A percentile compares a stretch with the other conserved stretches of the same genome.
Conservation (phyloP, 1,284 basidiomycete genomes). For the Cryptococcus maquisensis region DNA sequence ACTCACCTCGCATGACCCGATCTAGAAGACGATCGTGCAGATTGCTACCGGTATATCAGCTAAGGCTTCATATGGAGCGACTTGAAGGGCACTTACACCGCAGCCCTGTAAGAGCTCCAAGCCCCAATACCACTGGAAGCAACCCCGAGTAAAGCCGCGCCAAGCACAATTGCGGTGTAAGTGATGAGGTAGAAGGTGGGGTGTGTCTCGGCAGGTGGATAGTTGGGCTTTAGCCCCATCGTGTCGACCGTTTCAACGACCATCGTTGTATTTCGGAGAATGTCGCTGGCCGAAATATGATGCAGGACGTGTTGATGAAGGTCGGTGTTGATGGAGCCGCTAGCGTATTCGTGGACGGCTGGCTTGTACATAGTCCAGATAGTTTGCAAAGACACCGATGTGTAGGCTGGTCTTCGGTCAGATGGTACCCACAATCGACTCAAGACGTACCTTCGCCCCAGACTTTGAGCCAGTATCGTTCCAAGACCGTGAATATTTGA, state of each 20-base stretch:
- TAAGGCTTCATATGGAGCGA: neutral
- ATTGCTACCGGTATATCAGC: slow-evolving; percentile 13
- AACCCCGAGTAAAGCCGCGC: slow-evolving; percentile 37
- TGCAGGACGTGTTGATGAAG: slow-evolving; percentile 30
- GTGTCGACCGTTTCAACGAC: neutral
- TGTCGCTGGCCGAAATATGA: slow-evolving; percentile 4
- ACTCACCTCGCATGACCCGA: slow-evolving; percentile 30
- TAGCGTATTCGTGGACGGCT: slow-evolving; percentile 5
- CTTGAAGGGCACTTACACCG: slow-evolving; percentile 47
- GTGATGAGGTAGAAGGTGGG: slow-evolving; percentile 50
- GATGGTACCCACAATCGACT: slow-evolving; percentile 2
- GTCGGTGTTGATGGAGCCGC: slow-evolving; percentile 17
- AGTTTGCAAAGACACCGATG: slow-evolving; percentile 8
- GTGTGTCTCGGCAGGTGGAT: slow-evolving; percentile 47
- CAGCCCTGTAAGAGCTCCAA: slow-evolving; percentile 59
- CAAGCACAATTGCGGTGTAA: slow-evolving; percentile 40
- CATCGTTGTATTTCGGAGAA: neutral
- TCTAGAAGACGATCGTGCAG: slow-evolving; percentile 43
- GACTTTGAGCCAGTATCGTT: slow-evolving; percentile 68
- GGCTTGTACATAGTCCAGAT: slow-evolving; percentile 22
- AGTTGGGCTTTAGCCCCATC: slow-evolving; percentile 7
- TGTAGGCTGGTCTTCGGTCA: slow-evolving; percentile 23
- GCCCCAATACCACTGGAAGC: slow-evolving; percentile 36
- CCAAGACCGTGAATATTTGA: slow-evolving; percentile 53
- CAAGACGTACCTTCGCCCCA: slow-evolving; percentile 45